Base-by-base conservation (phyloP, 345 rosid species). In the Gossypium sturtianum region DNA sequence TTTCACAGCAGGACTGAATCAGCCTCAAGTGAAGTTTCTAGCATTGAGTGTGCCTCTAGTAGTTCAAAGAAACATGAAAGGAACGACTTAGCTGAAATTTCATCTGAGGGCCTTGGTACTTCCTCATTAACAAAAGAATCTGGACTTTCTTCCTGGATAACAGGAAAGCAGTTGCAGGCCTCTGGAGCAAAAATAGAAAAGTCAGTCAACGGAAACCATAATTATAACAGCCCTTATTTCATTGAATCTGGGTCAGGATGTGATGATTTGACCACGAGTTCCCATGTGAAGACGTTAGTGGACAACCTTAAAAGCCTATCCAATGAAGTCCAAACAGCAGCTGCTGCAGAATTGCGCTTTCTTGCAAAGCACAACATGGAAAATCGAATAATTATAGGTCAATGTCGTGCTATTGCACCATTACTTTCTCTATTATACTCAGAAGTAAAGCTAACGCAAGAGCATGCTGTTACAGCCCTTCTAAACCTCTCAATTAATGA, bases 391-490 rank as follows among this genome's bases (percentile, higher is more conserved):
- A 80, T 87, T 47, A 84, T 93, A 2, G 98, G 94, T 62, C 82
- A 79, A 17, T 86, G 72, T 15, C 96, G 94, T 74, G 99, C 93
- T 66, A 80, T 93, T 27, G 49, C 76, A 34, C 89, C 91, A 20
- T 84, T 95, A 77, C 85, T 93, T 75, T 82, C 91, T 43, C 88
- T 91, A 72, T 81, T 90, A 49, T 89, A 89, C 83, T 88, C 97
- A 8, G 86, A 87, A 27, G 85, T 84, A 74, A 83, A 83, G 84
- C 63, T 71, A 77, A 86, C 90, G 0, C 99, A 95, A 84, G 99
- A 95, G 81, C 97, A 93, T 20, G 93, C 96, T 29, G 98, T 91
- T 67, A 90, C 97, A 0, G 91, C 99, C 17, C 85, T 95, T 79
- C 81, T 95, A 72, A 95, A 95, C 80, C 85, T 95, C 75, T 95